These are phyloP conservation scores for Panaeolus papilionaceus DNA, from an alignment of 768 basidiomycete genomes.

Conservation along the genomic window DNA sequence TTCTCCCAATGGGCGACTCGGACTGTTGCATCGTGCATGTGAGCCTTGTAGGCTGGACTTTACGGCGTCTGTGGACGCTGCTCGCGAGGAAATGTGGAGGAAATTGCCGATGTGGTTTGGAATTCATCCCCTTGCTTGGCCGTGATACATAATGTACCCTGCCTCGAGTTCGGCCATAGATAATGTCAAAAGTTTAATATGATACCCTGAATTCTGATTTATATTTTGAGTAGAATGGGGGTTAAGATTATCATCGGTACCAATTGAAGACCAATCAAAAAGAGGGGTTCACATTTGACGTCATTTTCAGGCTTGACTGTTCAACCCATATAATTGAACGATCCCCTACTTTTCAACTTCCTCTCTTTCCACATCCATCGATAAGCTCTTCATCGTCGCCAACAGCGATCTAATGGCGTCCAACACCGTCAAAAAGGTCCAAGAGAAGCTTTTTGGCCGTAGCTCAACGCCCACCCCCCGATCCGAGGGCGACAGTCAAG, in stretches of 20 bases:
- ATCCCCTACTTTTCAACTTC: slow-evolving; percentile 22
- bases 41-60: slow-evolving; percentile 71
- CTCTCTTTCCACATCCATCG: slow-evolving; percentile 14
- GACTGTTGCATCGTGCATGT: slow-evolving; percentile 60
- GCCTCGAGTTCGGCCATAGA: not conserved
- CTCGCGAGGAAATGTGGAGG: slow-evolving; percentile 70
- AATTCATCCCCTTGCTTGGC: slow-evolving; percentile 46
- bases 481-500: slow-evolving; percentile 19
- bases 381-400: slow-evolving; percentile 15
- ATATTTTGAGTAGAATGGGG: not conserved
- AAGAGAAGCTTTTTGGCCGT: slow-evolving; percentile 73
- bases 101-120: slow-evolving; percentile 72
- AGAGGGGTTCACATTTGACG: slow-evolving; percentile 7
- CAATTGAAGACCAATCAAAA: slow-evolving; percentile 7
- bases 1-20: slow-evolving; percentile 44
- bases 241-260: not conserved
- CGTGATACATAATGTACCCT: slow-evolving; percentile 18
- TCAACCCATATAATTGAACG: slow-evolving; percentile 1
- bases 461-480: slow-evolving; percentile 33
- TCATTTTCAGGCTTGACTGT: slow-evolving; percentile 7
- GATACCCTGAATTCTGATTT: slow-evolving; percentile 6
- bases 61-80: slow-evolving; percentile 59
- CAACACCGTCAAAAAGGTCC: slow-evolving; percentile 64
- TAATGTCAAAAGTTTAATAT: not conserved
- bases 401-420: slow-evolving; percentile 39